Base-by-base conservation (phyloP, 495 filamentous ascomycete genomes). In the Cryomyces antarcticus region DNA sequence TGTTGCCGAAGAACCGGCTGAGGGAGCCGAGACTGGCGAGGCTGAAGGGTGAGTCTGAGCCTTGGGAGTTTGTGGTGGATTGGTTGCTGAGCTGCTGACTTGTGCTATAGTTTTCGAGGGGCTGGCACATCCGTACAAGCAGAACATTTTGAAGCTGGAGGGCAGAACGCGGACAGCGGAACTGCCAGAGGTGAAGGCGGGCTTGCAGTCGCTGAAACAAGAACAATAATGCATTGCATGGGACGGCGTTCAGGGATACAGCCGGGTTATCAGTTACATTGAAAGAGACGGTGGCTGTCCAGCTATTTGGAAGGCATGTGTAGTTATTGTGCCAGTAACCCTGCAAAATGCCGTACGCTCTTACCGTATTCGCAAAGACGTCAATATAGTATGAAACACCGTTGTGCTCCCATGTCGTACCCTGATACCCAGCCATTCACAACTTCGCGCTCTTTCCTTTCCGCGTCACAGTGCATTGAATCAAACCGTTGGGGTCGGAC, bases 1-100 rank as follows among this genome's bases (percentile, higher is more conserved):
- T 97, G 89, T 60, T 97, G 64, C 89, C 89, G 39, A 97, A 96
- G 79, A 97, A 97, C 63, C 62, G 84, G 50, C 63, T 97, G 52
- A 67, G 86, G 55, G 82, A 89, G 57, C 77, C 79, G 64, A 60
- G 92, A 46, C 61, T 97, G 65, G 81, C 73, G n/a, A 66, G 89
- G 52, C 61, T 97, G 57, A 96, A 93, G 73, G 73, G 77, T 80
- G 49, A 58, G 72, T 64, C 35, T 42, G 36, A 24, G 17, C 17
- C n/a, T 43, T 44, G 7, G 0, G 49, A 28, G 34, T 28, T 50
- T 46, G 39, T 4, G 31, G 24, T 28, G 33, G 12, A 12, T 12
- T 7, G 17, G 13, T 24, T 30, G 41, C 5, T 10, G 13, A 5
- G 28, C 17, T 55, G 42, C 52, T 40, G 43, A 39, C 46, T 31